Evolutionary conservation across 768 basidiomycete genomes (phyloP).

Genomic region (Neoboletus subvelutipes): DNA sequence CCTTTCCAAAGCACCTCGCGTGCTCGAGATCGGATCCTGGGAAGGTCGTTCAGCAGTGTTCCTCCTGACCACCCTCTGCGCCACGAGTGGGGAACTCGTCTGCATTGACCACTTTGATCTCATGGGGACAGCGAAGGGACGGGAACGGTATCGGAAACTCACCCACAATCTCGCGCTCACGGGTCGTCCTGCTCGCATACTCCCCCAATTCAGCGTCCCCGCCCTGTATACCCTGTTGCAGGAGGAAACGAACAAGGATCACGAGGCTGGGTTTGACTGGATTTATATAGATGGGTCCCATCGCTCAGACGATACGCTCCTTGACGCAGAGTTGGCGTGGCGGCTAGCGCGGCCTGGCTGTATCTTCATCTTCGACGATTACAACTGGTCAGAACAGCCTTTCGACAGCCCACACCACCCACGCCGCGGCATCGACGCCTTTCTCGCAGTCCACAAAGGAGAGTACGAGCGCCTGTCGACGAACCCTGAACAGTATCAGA

Average conservation of each 20-base stretch:
- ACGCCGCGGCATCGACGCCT: constrained; percentile 54
- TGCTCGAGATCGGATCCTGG: constrained; percentile 60
- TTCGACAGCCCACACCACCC: constrained; percentile 52
- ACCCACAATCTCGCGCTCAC: constrained; percentile 48
- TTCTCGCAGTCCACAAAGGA: constrained; percentile 48
- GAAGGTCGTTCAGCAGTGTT: constrained; percentile 64
- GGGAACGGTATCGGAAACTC: constrained; percentile 43
- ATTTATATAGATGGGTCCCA: constrained; percentile 61
- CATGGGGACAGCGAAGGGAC: constrained; percentile 46
- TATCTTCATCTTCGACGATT: constrained; percentile 58
- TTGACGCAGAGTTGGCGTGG: constrained; percentile 63
- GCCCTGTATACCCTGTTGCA: constrained; percentile 46
- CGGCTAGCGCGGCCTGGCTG: constrained; percentile 50
- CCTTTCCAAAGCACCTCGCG: constrained; percentile 40
- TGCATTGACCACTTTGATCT: constrained; percentile 64
- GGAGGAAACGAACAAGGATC: constrained; percentile 40
- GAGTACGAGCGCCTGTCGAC: constrained; percentile 45
- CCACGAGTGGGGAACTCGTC: constrained; percentile 42
- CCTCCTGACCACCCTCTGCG: constrained; percentile 48
- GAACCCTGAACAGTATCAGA: constrained; percentile 43
- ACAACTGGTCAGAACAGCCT: constrained; percentile 51
- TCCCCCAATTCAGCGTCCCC: constrained; percentile 54
- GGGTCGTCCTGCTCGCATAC: constrained; percentile 43
- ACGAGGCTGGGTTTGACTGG: constrained; percentile 52
- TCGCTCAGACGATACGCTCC: constrained; percentile 56